Evolutionary conservation across 2,329 filamentous ascomycete genomes (phyloP).

Genomic region (Hypoxylon sp.): DNA sequence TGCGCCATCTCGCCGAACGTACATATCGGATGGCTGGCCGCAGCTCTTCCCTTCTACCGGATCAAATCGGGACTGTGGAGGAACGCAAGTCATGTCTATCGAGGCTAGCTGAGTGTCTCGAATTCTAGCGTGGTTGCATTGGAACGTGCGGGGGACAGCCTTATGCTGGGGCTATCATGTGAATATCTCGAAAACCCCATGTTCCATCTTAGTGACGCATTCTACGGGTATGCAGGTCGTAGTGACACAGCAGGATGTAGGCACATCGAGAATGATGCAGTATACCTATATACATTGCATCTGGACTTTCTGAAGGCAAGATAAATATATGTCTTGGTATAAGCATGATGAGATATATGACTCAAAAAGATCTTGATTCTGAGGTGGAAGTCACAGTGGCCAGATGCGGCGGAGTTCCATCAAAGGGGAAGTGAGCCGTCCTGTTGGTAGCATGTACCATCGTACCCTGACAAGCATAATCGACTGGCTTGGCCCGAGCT

Average conservation of each 20-base stretch:
- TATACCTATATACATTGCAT: not conserved
- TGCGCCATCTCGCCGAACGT: slow-evolving; percentile 11
- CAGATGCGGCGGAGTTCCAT: slow-evolving; percentile 1
- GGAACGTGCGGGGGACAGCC: slow-evolving; percentile 23
- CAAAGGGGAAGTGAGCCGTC: not conserved
- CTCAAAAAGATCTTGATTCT: too few species aligned
- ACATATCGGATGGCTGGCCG: not conserved
- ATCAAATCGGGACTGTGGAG: slow-evolving; percentile 25
- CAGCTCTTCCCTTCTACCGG: slow-evolving; percentile 41
- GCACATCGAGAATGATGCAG: not conserved
- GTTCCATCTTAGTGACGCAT: not conserved
- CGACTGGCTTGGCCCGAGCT: slow-evolving; percentile 30
- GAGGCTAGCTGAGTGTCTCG: slow-evolving; percentile 3
- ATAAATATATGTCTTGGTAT: not conserved
- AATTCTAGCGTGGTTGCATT: slow-evolving; percentile 15
- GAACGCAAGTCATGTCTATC: not conserved
- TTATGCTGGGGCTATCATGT: slow-evolving; percentile 8
- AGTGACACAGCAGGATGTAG: not conserved
- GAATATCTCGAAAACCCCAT: slow-evolving; percentile 2
- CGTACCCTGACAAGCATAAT: not conserved
- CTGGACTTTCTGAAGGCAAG: too few species aligned
- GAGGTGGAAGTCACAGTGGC: too few species aligned
- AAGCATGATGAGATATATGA: not conserved
- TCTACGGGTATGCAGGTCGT: not conserved
- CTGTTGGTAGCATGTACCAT: slow-evolving; percentile 7